A percentile compares a stretch with the other conserved stretches of the same genome.
Conservation (phyloP, 108 stramenopile species). For the Nannochloropsis gaditana region DNA sequence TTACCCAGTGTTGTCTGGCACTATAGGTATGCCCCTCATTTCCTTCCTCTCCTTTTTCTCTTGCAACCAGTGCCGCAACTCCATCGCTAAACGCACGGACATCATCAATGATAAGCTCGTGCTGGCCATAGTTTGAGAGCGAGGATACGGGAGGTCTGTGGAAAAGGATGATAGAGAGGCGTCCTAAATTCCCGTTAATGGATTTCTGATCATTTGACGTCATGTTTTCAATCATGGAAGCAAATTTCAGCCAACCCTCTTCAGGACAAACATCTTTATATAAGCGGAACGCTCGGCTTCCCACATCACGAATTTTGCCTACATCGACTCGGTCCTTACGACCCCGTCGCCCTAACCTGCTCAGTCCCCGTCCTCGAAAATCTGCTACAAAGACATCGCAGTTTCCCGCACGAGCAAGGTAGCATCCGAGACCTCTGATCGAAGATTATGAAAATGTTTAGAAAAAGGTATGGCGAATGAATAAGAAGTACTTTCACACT, state of each 20-base stretch:
- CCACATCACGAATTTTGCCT: not conserved
- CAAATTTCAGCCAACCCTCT: not conserved
- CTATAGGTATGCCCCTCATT: not conserved
- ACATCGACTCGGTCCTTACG: not conserved
- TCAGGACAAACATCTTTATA: not conserved
- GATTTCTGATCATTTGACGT: not conserved
- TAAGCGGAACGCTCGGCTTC: not conserved
- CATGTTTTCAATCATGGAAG: not conserved
- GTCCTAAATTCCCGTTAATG: not conserved
- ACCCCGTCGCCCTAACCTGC: not conserved
- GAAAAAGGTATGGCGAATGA: not conserved
- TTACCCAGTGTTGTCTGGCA: not conserved
- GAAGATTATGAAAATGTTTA: not conserved
- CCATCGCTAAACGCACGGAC: not conserved
- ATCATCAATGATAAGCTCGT: not conserved
- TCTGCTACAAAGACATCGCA: not conserved
- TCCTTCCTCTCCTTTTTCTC: not conserved
- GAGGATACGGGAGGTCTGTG: not conserved
- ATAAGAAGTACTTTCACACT: not conserved
- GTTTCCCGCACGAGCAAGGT: not conserved
- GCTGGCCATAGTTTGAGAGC: not conserved
- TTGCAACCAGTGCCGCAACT: not conserved
- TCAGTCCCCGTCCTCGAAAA: slow-evolving; percentile 12
- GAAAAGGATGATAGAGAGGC: not conserved
- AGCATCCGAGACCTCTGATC: not conserved